A percentile compares a stretch with the other conserved stretches of the same genome.
Evolutionary conservation across 345 rosid species (phyloP).

Genomic region (Aethionema arabicum): DNA sequence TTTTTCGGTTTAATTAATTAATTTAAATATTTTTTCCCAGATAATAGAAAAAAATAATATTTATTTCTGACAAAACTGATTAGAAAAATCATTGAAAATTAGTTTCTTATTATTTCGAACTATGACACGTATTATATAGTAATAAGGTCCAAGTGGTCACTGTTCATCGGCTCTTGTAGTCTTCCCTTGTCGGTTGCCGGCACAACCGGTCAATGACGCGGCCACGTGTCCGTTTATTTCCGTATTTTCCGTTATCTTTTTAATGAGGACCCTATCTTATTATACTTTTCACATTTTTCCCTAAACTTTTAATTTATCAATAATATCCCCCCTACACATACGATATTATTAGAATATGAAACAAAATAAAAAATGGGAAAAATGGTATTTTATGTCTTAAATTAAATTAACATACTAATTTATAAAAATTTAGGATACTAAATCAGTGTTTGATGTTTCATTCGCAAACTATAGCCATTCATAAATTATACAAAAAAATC

Average conservation of each 20-base stretch:
- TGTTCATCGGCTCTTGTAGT: slow-evolving; percentile 30
- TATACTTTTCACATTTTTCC: neutral
- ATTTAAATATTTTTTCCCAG: neutral
- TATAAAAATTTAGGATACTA: too few species aligned
- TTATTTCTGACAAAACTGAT: slow-evolving; percentile 33
- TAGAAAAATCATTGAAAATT: slow-evolving; percentile 1
- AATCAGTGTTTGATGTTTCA: too few species aligned
- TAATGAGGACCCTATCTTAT: slow-evolving; percentile 7
- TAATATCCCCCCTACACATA: neutral
- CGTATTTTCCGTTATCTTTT: slow-evolving; percentile 7
- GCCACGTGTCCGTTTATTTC: slow-evolving; percentile 42
- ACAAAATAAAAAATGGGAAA: too few species aligned
- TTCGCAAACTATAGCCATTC: too few species aligned
- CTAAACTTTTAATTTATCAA: neutral
- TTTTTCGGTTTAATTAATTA: neutral
- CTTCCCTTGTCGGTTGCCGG: slow-evolving; percentile 42
- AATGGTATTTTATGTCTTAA: too few species aligned
- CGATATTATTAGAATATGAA: too few species aligned
- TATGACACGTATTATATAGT: slow-evolving; percentile 21
- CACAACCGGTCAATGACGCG: slow-evolving; percentile 24
- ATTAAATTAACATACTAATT: too few species aligned
- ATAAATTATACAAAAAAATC: too few species aligned
- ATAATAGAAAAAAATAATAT: slow-evolving; percentile 19
- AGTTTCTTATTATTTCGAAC: slow-evolving; percentile 29
- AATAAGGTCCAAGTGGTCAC: slow-evolving; percentile 29